Conservation (phyloP, 805 yeast species). For the Cyberlindnera maritima region DNA sequence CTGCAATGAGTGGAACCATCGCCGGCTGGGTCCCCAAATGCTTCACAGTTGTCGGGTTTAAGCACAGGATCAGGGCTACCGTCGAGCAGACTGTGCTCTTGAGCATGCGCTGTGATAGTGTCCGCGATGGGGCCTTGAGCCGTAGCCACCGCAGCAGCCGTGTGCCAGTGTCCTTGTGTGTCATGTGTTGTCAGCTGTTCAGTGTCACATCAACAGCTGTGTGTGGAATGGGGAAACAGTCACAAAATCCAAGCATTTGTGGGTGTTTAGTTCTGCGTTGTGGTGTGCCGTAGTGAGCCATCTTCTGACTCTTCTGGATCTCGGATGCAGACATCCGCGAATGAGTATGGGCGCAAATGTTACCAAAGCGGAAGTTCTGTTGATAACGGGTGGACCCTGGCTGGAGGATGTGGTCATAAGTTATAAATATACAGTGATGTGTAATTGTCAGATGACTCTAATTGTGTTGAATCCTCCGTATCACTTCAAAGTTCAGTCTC, state of each 20-base stretch:
- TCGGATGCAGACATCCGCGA: not conserved
- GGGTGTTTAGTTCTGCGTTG: not conserved
- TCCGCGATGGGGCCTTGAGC: slow-evolving; percentile 22
- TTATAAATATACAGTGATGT: too few relatives aligned
- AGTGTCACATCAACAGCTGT: too few relatives aligned
- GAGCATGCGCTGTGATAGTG: slow-evolving; percentile 36
- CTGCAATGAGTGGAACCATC: slow-evolving; percentile 44
- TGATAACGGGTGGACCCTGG: not conserved
- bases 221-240: not conserved
- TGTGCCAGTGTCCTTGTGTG: not conserved
- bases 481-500: too few relatives aligned
- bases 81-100: slow-evolving; percentile 39
- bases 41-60: slow-evolving; percentile 35
- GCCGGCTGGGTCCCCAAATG: slow-evolving; percentile 41
- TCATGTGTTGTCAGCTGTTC: not conserved
- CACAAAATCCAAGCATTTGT: too few relatives aligned
- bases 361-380: not conserved
- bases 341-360: not conserved
- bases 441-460: too few relatives aligned
- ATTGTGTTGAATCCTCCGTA: too few relatives aligned
- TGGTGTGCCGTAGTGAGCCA: not conserved
- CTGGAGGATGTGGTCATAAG: not conserved
- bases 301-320: not conserved
- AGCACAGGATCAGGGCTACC: slow-evolving; percentile 39
- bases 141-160: not conserved